phyloP scores from a whole-genome alignment of 495 filamentous ascomycete species.

The Hypoxylon lienhwacheense region DNA sequence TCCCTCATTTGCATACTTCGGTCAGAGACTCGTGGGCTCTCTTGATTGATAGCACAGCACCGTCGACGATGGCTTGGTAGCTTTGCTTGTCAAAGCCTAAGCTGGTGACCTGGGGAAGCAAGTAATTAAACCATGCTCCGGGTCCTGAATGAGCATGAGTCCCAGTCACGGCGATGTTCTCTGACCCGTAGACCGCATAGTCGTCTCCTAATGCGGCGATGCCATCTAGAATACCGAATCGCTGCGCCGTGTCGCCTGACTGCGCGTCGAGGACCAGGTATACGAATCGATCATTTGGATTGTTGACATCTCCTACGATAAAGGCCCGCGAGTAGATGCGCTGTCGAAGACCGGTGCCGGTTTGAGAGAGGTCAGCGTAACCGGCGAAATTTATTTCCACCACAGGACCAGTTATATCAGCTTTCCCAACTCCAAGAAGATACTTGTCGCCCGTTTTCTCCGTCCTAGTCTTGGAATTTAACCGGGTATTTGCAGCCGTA shows the following conservation, averaged over 20 bases:
- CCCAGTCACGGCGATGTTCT: slow-evolving; percentile 86
- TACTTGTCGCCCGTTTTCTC: slow-evolving; percentile 58
- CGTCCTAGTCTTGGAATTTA: slow-evolving; percentile 29
- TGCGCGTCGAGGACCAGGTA: slow-evolving; percentile 84
- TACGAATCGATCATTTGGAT: slow-evolving; percentile 73
- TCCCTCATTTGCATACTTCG: slow-evolving; percentile 55
- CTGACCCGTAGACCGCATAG: slow-evolving; percentile 64
- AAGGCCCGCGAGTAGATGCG: slow-evolving; percentile 87
- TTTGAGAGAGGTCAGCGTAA: slow-evolving; percentile 76
- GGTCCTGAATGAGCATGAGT: slow-evolving; percentile 93
- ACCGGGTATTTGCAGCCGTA: slow-evolving; percentile 9
- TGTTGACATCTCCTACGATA: slow-evolving; percentile 74
- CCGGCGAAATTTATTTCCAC: slow-evolving; percentile 61
- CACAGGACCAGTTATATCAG: slow-evolving; percentile 86
- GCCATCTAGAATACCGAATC: slow-evolving; percentile 79
- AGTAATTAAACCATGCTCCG: slow-evolving; percentile 94
- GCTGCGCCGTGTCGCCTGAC: slow-evolving; percentile 84
- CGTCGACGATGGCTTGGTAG: slow-evolving; percentile 89
- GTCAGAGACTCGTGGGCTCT: slow-evolving; percentile 77
- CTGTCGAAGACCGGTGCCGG: slow-evolving; percentile 81
- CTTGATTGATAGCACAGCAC: slow-evolving; percentile 78
- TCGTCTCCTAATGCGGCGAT: slow-evolving; percentile 59
- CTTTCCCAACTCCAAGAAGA: slow-evolving; percentile 86
- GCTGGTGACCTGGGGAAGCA: slow-evolving; percentile 90
- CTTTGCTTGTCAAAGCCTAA: slow-evolving; percentile 83